Evolutionary conservation across 1,284 basidiomycete species (phyloP).

Genomic region (Thelephora terrestris): DNA sequence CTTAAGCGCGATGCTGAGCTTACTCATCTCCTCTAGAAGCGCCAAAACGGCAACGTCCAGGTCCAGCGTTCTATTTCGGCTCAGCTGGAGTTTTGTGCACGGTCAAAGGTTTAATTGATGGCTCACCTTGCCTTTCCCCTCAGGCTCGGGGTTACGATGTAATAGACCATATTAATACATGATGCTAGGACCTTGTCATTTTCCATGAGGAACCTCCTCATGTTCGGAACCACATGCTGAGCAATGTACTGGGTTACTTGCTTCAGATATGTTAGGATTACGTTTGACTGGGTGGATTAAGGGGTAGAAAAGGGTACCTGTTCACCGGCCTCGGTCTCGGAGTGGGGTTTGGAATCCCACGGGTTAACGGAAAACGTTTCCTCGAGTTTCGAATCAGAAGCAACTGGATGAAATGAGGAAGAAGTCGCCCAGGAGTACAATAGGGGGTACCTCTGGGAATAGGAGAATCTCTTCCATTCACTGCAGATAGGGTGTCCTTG

Average conservation of each 20-base stretch:
- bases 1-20: slow-evolving; percentile 70
- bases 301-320: slow-evolving; percentile 33
- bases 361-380: slow-evolving; percentile 42
- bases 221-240: slow-evolving; percentile 57
- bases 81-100: neutral
- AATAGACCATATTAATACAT: slow-evolving; percentile 81
- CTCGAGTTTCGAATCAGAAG: slow-evolving; percentile 35
- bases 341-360: slow-evolving; percentile 32
- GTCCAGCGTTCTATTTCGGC: slow-evolving; percentile 49
- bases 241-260: slow-evolving; percentile 75
- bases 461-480: slow-evolving; percentile 64
- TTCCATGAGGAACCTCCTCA: slow-evolving; percentile 78
- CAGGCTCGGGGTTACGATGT: slow-evolving; percentile 75
- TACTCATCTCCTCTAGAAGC: slow-evolving; percentile 72
- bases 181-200: slow-evolving; percentile 72
- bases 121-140: slow-evolving; percentile 60
- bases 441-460: slow-evolving; percentile 32
- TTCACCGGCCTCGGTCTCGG: slow-evolving; percentile 33
- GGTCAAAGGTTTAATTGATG: neutral
- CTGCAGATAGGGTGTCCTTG: slow-evolving; percentile 39
- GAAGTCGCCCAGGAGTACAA: slow-evolving; percentile 1
- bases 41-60: slow-evolving; percentile 56
- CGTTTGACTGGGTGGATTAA: neutral
- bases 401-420: slow-evolving; percentile 6
- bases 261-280: slow-evolving; percentile 2